Evolutionary conservation across 192 early-diverging fungal species (phyloP).

Genomic region (Coemansia sp.): DNA sequence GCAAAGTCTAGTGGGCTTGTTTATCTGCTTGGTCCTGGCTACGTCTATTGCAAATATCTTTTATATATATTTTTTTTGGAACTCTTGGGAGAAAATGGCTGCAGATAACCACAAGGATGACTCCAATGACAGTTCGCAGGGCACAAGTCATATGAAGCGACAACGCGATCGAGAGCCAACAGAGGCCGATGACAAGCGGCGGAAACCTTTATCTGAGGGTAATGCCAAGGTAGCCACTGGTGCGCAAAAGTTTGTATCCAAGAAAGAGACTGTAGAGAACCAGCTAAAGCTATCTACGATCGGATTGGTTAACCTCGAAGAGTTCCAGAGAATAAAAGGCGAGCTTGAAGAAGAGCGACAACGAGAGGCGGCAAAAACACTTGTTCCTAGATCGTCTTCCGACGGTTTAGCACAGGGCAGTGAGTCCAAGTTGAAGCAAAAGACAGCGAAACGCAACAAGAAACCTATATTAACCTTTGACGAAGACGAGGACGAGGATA

Average conservation of each 20-base stretch:
- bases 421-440: conserved; percentile 8
- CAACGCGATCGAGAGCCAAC: conserved; percentile 1
- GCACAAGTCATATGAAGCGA: not conserved
- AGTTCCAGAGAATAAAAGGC: conserved; percentile 85
- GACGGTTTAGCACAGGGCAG: not conserved
- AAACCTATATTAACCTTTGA: conserved; percentile 76
- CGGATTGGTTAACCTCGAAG: conserved; percentile 85
- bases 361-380: conserved; percentile 70
- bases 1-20: not conserved
- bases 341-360: conserved; percentile 82
- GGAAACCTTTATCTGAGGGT: not conserved
- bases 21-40: not conserved
- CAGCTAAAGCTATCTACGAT: conserved; percentile 87
- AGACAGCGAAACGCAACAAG: conserved; percentile 38
- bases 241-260: conserved; percentile 77
- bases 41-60: not conserved
- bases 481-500: conserved; percentile 59
- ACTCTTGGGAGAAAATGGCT: not conserved
- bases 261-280: conserved; percentile 76
- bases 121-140: not conserved
- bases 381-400: conserved; percentile 4
- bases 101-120: not conserved
- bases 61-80: not conserved
- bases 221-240: conserved; percentile 64
- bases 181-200: not conserved